Evolutionary conservation across 73 alveolate species (phyloP).

Genomic region (Effrenium voratum): DNA sequence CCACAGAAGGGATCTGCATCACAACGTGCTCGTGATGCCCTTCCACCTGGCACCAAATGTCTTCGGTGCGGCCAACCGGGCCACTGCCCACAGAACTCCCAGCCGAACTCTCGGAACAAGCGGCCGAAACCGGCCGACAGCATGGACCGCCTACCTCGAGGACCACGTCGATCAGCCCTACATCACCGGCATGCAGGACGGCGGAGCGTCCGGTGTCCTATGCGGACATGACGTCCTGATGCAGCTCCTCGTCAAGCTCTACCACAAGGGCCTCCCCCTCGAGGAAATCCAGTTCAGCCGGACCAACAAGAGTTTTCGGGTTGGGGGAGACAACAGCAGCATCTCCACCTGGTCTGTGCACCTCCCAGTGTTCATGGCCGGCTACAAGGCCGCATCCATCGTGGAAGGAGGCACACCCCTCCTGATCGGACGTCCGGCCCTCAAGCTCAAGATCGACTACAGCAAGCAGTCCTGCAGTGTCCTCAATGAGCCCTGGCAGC

Average conservation of each 20-base stretch:
- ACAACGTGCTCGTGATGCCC: neutral
- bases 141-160: neutral
- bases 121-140: neutral
- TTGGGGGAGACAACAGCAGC: neutral
- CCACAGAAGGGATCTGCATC: neutral
- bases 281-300: neutral
- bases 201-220: neutral
- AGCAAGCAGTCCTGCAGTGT: too few species aligned
- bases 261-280: neutral
- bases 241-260: neutral
- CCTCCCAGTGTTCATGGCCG: neutral
- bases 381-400: neutral
- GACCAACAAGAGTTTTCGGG: conserved; percentile 1
- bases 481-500: too few species aligned
- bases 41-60: neutral
- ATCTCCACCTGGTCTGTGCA: neutral
- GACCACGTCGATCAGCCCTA: neutral
- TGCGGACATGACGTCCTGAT: neutral
- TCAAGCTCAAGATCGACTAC: too few species aligned
- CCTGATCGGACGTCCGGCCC: too few species aligned
- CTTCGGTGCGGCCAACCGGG: neutral
- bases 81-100: neutral
- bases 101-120: neutral
- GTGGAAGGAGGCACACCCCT: neutral
- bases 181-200: neutral